These are phyloP conservation scores for Ophiostoma quercus DNA, from an alignment of 2,329 filamentous ascomycete genomes.

Conservation along the genomic window DNA sequence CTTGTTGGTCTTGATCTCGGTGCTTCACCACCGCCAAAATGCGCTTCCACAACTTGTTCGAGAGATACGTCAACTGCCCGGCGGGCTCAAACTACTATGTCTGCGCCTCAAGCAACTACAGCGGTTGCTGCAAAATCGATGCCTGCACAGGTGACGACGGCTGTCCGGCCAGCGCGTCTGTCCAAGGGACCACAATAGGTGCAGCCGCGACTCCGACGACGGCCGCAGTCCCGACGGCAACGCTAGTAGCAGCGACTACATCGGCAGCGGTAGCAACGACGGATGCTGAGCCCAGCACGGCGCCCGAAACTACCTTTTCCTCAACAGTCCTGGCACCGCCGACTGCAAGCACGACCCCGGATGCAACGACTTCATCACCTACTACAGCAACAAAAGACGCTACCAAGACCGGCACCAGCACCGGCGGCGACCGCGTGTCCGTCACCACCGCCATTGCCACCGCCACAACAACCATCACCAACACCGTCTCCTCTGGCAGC, in stretches of 20 bases:
- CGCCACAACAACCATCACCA: background rate
- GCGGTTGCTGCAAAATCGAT: conserved; percentile 44
- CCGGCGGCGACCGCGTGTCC: background rate
- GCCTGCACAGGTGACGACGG: conserved; percentile 36
- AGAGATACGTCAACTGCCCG: conserved; percentile 30
- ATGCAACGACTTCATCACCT: conserved; percentile 20
- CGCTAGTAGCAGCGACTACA: background rate
- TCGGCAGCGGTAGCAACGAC: background rate
- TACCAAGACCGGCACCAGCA: background rate
- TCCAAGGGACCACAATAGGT: background rate
- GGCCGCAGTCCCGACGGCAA: background rate
- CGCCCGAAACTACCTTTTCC: background rate
- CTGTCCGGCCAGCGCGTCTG: conserved; percentile 31
- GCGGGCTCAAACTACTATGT: conserved; percentile 35
- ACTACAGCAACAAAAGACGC: background rate
- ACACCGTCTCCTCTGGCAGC: conserved; percentile 10
- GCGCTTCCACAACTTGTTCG: conserved; percentile 16
- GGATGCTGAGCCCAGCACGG: background rate
- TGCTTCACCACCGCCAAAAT: conserved; percentile 14
- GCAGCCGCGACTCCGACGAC: background rate
- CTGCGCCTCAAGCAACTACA: conserved; percentile 37
- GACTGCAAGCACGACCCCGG: background rate
- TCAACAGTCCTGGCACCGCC: background rate
- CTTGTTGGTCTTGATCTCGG: background rate
- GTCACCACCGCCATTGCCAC: conserved; percentile 8